Evolutionary conservation across 2,329 filamentous ascomycete species (phyloP).

Genomic region (Fonsecaea monophora): DNA sequence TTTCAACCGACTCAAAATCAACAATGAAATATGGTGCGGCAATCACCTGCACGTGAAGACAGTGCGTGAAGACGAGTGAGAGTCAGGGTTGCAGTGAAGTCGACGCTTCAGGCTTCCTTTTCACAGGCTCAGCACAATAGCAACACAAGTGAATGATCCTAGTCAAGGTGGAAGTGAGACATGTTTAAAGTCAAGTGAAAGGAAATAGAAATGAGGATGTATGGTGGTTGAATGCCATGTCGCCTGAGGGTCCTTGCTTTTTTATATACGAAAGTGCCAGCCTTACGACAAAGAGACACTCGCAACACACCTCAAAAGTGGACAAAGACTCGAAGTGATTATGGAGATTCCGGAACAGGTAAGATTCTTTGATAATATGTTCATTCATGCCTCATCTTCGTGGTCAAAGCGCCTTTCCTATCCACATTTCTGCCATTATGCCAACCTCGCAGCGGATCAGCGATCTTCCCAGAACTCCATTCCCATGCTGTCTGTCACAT

Average conservation of each 20-base stretch:
- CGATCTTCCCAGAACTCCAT: slow-evolving; percentile 12
- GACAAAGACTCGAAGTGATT: not conserved
- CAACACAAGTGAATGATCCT: not conserved
- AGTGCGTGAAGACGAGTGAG: not conserved
- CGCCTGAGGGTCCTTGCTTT: not conserved
- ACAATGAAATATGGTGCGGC: not conserved
- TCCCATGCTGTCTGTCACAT: not conserved
- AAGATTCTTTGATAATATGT: slow-evolving; percentile 5
- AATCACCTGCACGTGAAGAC: not conserved
- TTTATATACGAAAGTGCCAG: not conserved
- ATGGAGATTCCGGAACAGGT: not conserved
- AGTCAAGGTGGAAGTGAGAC: not conserved
- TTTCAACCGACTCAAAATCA: not conserved
- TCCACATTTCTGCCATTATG: slow-evolving; percentile 2
- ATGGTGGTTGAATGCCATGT: not conserved
- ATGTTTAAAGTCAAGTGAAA: not conserved
- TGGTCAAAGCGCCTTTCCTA: not conserved
- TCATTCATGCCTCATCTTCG: slow-evolving; percentile 11
- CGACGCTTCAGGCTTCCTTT: not conserved
- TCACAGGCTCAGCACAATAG: not conserved
- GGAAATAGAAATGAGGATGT: not conserved
- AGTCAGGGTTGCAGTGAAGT: slow-evolving; percentile 3
- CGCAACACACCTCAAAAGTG: not conserved
- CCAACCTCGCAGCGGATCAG: not conserved
- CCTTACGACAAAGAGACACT: not conserved